phyloP scores from a whole-genome alignment of 1,284 basidiomycete genomes.

The Malassezia sp. region DNA sequence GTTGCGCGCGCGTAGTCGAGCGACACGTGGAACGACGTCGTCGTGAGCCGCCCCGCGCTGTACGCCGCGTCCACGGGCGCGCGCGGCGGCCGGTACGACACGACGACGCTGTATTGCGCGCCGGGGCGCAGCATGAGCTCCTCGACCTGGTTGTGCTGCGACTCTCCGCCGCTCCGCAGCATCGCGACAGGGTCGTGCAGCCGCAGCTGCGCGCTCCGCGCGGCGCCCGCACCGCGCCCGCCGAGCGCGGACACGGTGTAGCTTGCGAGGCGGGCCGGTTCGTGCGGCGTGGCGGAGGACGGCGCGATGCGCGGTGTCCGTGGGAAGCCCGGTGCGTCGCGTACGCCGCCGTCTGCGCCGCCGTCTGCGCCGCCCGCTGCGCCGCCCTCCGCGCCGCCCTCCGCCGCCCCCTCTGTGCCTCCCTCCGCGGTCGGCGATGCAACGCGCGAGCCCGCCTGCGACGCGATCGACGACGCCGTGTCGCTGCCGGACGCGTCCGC shows the following conservation, averaged over 20 bases:
- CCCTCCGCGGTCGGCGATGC: conserved; percentile 23
- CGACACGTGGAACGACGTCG: conserved; percentile 49
- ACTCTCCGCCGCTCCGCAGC: conserved; percentile 35
- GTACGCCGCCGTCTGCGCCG: not conserved
- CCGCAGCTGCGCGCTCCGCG: not conserved
- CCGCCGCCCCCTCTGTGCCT: not conserved
- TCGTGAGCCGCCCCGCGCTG: conserved; percentile 47
- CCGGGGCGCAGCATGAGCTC: conserved; percentile 51
- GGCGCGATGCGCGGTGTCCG: conserved; percentile 5
- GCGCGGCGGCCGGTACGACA: conserved; percentile 48
- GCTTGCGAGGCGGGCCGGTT: conserved; percentile 6
- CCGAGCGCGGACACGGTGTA: conserved; percentile 14
- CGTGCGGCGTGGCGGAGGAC: not conserved
- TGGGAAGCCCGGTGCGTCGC: too few relatives aligned
- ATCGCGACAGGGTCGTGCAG: conserved; percentile 15
- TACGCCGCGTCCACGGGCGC: conserved; percentile 35
- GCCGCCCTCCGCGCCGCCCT: conserved; percentile 1
- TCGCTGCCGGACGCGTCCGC: not conserved
- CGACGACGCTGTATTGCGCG: conserved; percentile 50
- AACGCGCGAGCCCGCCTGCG: conserved; percentile 39
- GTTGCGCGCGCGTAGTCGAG: conserved; percentile 48
- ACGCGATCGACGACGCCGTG: conserved; percentile 28
- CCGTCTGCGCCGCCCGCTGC: not conserved
- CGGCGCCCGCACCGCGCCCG: too few relatives aligned
- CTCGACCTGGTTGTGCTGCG: conserved; percentile 48